Evolutionary conservation across 2,329 filamentous ascomycete species (phyloP), one percentile per base, ranked within the genome.

Genomic region (Chalara sp.): DNA sequence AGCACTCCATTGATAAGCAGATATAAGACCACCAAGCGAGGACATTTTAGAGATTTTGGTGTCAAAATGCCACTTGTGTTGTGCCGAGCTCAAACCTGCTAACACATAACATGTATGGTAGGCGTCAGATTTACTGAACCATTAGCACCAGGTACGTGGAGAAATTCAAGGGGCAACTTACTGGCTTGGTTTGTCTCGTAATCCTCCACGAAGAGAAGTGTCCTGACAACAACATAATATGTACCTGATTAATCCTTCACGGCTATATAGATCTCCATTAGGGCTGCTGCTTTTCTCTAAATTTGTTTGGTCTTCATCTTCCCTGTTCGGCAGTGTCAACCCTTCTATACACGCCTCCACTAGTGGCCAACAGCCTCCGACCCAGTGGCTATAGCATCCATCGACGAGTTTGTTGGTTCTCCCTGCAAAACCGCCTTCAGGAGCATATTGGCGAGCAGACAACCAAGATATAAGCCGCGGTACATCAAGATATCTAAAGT

Each of bases 341-440:
- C 78, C 80, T 58, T 79, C 78, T 52, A 93, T 71, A 49, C 84
- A 84, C 51, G 89, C 88, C 72, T 96, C 87, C 59, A 97, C 76
- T 57, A 99, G 71, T 44, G 92, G 86, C 89, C 91, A 99, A 72
- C 91, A 97, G 49, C 87, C 87, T 49, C 93, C 93, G 33, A 96
- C 86, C 93, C 93, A 99, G 70, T 96, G 92, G 66, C 89, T 95
- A 72, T 99, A 99, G 72, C 93, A 99, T 44, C 92, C 93, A 68
- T 99, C 93, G 32, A 97, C 93, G 32, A 99, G 78, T 72, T 99
- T 99, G 76, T 97, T 97, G 31, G 92, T 96, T 60, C 93, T 86
- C 54, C 93, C 93, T 40, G 89, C 87, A 65, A 96, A 91, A 35
- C 93, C 93, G 57, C 91, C 91, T 68, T 97, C 93, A 4, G 92